Evolutionary conservation across 495 filamentous ascomycete genomes (phyloP).

Genomic region (Aspergillus mulundensis): DNA sequence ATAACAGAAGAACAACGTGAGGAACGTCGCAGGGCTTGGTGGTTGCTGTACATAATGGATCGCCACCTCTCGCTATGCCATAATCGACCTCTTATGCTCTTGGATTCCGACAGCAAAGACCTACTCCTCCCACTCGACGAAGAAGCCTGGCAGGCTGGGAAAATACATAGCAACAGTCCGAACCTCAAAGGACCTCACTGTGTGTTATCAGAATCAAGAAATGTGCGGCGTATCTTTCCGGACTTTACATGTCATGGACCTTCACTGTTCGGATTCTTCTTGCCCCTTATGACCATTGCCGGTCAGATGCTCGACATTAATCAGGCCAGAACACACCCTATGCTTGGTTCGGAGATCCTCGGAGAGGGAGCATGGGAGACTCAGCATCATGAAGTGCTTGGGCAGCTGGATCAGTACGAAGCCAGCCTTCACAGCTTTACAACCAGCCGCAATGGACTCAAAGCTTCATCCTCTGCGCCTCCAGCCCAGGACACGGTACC

Average conservation of each 20-base stretch:
- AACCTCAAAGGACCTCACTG: slow-evolving; percentile 44
- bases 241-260: slow-evolving; percentile 80
- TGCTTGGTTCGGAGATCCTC: slow-evolving; percentile 71
- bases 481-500: slow-evolving; percentile 35
- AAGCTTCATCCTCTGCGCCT: slow-evolving; percentile 13
- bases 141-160: slow-evolving; percentile 78
- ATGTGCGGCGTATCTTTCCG: slow-evolving; percentile 63
- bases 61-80: slow-evolving; percentile 82
- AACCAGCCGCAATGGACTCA: slow-evolving; percentile 30
- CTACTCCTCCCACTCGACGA: slow-evolving; percentile 86
- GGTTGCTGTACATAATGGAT: slow-evolving; percentile 81
- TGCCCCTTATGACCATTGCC: slow-evolving; percentile 89
- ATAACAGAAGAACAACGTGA: slow-evolving; percentile 78
- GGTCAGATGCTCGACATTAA: slow-evolving; percentile 88
- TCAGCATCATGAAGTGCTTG: slow-evolving; percentile 68
- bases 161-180: slow-evolving; percentile 58
- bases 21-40: slow-evolving; percentile 84
- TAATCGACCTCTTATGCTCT: slow-evolving; percentile 74
- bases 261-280: slow-evolving; percentile 87
- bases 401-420: slow-evolving; percentile 77
- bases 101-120: slow-evolving; percentile 80
- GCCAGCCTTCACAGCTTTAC: slow-evolving; percentile 78
- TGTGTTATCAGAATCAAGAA: slow-evolving; percentile 37
- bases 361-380: slow-evolving; percentile 75
- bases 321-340: slow-evolving; percentile 82